Evolutionary conservation across 1,139 yeast species (phyloP), one percentile per base, ranked within the genome.

Genomic region (Geotrichum klebahnii): DNA sequence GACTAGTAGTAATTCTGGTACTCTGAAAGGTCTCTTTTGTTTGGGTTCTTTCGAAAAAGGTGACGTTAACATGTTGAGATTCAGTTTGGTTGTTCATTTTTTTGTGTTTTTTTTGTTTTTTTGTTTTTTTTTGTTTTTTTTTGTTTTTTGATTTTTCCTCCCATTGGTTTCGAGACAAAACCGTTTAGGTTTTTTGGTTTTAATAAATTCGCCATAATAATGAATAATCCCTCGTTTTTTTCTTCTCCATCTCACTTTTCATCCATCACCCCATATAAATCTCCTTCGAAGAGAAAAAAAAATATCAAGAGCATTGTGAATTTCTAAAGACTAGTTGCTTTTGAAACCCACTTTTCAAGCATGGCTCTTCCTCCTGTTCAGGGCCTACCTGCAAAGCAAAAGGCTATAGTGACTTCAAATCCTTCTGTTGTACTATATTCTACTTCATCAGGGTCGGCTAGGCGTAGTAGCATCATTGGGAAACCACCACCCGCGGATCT

Each of bases 391-490:
- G 14, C 14, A 9, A 32, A 14, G 35, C 16, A 14, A 12, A 14
- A 23, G 10, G 16, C 16, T 19, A 19, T n/a, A 12, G 16, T 23
- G 9, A 19, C 16, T 23, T 22, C 42, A 23, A 22, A 38, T 20
- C 19, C 23, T 20, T 26, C 44, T 17, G 34, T 28, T 8, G 34
- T 28, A 17, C 26, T 29, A 16, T 28, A 28, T 24, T 28, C 34
- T 5, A 29, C 33, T 38, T 14, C 36, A 12, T 17, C 39, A 9
- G 20, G 16, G 23, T 23, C 46, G 2, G 16, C 17, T 4, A 32
- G 48, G 20, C 29, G 48, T 31, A 39, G 45, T 14, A 48, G 51
- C 26, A 48, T 43, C 19, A 23, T 44, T 6, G 51, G 51, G 8
- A 31, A 36, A 20, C 48, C 51, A 20, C 46, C 50, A 22, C 50